phyloP scores from a whole-genome alignment of 495 filamentous ascomycete genomes.

The Talaromyces stipitatus region DNA sequence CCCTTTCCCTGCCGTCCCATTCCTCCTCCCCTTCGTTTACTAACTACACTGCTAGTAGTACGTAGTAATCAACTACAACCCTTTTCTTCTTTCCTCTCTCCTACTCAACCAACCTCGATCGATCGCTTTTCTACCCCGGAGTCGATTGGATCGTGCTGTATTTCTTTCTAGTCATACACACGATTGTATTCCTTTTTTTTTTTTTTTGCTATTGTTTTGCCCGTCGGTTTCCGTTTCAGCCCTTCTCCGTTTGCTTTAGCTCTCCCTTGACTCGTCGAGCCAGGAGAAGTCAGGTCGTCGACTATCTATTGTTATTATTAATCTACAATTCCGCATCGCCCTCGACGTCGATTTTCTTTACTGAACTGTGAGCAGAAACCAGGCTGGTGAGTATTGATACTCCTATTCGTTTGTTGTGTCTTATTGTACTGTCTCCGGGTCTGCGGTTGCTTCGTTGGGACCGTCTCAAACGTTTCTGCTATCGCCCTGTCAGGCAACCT shows the following conservation, averaged over 20 bases:
- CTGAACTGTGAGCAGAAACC: not conserved
- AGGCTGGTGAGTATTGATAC: not conserved
- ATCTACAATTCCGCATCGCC: constrained; percentile 8
- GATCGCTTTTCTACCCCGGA: constrained; percentile 10
- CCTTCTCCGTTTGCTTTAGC: not conserved
- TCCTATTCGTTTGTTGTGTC: not conserved
- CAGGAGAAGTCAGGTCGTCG: not conserved
- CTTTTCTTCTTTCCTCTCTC: constrained; percentile 4
- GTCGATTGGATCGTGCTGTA: not conserved
- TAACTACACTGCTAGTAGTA: constrained; percentile 5
- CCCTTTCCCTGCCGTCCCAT: constrained; percentile 13
- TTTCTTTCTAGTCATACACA: not conserved
- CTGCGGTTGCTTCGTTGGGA: not conserved
- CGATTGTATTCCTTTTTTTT: not conserved
- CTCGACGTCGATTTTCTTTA: constrained; percentile 7
- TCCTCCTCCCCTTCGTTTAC: constrained; percentile 9
- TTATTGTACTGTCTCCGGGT: not conserved
- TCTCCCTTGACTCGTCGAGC: not conserved
- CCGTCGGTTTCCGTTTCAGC: too few relatives aligned
- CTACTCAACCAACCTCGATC: constrained; percentile 1
- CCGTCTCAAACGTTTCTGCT: not conserved
- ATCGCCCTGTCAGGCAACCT: not conserved
- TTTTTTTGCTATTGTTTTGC: not conserved
- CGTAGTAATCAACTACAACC: too few relatives aligned
- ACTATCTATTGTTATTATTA: constrained; percentile 7